These are phyloP conservation scores for Parachaetomium inaequale DNA, from an alignment of 495 filamentous ascomycete species.

Conservation along the genomic window DNA sequence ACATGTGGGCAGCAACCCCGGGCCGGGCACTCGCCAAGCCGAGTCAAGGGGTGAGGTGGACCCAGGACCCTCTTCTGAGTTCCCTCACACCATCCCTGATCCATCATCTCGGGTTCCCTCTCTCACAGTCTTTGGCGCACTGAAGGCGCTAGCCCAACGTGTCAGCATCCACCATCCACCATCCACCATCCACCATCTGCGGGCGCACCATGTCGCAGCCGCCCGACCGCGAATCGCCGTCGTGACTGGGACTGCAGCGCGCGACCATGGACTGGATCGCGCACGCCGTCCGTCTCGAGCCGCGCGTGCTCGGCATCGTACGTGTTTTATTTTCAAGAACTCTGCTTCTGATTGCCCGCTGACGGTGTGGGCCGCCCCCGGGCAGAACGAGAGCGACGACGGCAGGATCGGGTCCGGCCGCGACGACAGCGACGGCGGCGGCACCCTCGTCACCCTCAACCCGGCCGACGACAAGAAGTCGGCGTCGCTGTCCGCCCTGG, in stretches of 20 bases:
- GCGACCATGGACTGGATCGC: constrained; percentile 10
- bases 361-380: background rate
- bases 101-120: too few species aligned
- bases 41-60: background rate
- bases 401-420: constrained; percentile 30
- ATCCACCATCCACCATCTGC: too few species aligned
- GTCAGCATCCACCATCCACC: background rate
- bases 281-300: constrained; percentile 1
- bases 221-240: background rate
- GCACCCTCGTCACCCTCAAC: constrained; percentile 25
- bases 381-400: constrained; percentile 29
- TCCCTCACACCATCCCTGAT: too few species aligned
- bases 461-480: constrained; percentile 16
- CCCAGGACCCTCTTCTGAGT: too few species aligned
- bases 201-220: constrained; percentile 4
- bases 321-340: too few species aligned
- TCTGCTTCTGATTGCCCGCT: background rate
- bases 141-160: background rate
- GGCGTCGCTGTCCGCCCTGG: constrained; percentile 34
- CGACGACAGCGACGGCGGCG: constrained; percentile 25
- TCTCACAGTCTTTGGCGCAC: background rate
- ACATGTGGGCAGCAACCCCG: constrained; percentile 11
- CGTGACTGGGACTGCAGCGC: constrained; percentile 6
- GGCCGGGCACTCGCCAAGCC: background rate
- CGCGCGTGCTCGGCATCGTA: constrained; percentile 5